Conservation (phyloP, 2,329 filamentous ascomycete genomes). For the Phialemoniopsis sp. region DNA sequence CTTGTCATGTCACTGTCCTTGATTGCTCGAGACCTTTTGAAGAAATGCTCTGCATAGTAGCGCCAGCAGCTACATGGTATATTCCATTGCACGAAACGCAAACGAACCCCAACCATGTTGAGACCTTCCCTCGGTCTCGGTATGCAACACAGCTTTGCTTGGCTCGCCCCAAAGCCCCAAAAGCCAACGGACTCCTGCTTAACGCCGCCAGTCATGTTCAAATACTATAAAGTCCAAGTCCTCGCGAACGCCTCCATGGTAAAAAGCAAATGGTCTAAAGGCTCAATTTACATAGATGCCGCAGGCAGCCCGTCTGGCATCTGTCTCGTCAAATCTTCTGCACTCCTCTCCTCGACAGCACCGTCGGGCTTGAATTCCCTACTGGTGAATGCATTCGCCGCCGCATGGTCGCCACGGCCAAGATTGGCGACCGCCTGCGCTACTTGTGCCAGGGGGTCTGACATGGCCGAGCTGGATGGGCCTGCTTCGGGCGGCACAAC, state of each 20-base stretch:
- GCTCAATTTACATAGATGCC: constrained; percentile 22
- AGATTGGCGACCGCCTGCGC: constrained; percentile 38
- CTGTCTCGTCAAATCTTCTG: constrained; percentile 52
- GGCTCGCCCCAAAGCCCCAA: no score
- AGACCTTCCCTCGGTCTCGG: no score
- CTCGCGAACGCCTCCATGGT: background rate
- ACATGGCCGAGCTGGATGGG: constrained; percentile 10
- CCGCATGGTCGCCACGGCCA: constrained; percentile 7
- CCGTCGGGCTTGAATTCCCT: constrained; percentile 32
- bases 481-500: constrained; percentile 3
- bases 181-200: no score
- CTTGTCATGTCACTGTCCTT: no score
- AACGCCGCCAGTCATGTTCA: background rate
- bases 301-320: constrained; percentile 30
- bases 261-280: background rate
- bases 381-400: constrained; percentile 14
- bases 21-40: no score
- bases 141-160: no score
- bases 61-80: no score
- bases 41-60: no score
- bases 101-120: no score
- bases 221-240: background rate
- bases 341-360: constrained; percentile 36
- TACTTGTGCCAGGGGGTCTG: constrained; percentile 41
- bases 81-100: no score